Evolutionary conservation across 495 filamentous ascomycete species (phyloP).

Genomic region (Cenococcum geophilum): DNA sequence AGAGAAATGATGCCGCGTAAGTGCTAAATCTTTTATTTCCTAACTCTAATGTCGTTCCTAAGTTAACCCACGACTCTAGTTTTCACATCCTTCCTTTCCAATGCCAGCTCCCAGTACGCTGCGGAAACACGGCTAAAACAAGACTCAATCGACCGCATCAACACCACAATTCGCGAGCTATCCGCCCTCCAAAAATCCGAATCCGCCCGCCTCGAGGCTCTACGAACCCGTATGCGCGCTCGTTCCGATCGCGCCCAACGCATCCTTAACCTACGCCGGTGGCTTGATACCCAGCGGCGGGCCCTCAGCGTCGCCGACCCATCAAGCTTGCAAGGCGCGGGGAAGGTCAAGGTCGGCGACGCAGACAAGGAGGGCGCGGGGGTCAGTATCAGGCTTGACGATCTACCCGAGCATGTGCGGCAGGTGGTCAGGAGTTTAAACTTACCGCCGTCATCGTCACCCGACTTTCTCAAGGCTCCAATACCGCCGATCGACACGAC

Average conservation of each 20-base stretch:
- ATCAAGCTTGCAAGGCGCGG: background rate
- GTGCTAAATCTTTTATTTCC: constrained; percentile 27
- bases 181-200: constrained; percentile 72
- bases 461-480: constrained; percentile 8
- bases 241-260: constrained; percentile 55
- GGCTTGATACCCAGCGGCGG: constrained; percentile 46
- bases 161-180: constrained; percentile 67
- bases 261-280: constrained; percentile 54
- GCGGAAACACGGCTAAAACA: constrained; percentile 74
- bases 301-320: constrained; percentile 36
- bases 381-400: constrained; percentile 30
- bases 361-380: constrained; percentile 51
- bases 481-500: constrained; percentile 12
- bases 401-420: constrained; percentile 30
- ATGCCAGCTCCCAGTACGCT: constrained; percentile 67
- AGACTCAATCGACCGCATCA: constrained; percentile 68
- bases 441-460: background rate
- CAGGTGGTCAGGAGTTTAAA: constrained; percentile 15
- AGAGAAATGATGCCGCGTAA: constrained; percentile 47
- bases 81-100: constrained; percentile 64
- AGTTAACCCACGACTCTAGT: constrained; percentile 42
- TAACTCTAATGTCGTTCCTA: background rate
- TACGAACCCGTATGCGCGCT: constrained; percentile 55
- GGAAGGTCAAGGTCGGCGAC: constrained; percentile 44
- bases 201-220: constrained; percentile 58